Base-by-base conservation (phyloP, 2,329 filamentous ascomycete species). In the Cladosporium austrohemisphaericum region DNA sequence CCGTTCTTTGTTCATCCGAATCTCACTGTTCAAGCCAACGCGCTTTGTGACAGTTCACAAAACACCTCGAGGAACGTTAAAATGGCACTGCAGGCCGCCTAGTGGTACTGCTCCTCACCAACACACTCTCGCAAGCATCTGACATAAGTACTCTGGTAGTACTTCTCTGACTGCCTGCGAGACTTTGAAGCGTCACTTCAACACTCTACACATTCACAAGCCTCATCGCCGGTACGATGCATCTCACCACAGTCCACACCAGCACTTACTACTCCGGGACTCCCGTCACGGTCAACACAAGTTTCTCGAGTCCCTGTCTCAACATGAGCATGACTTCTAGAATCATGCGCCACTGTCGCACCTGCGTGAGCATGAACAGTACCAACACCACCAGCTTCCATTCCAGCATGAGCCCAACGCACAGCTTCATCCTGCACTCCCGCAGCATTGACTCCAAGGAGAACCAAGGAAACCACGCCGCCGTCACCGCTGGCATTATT, bases 91-190 rank as follows among this genome's bases (percentile, higher is more conserved):
- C 13, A 23, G 22, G 9, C 22, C 31, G 4, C 4, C 3, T 16
- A n/a, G 11, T 3, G 19, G n/a, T n/a, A n/a, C n/a, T n/a, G n/a
- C 31, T 45, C 31, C 20, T 31, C 31, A 45, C 25, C 41, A 14
- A 11, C 29, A 19, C 14, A 29, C 29, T 45, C 44, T 23, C 43
- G 37, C 14, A 18, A 35, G 14, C n/a, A 38, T 31, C 11, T 13
- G n/a, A n/a, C n/a, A 31, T 18, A 37, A 31, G 33, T 36, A 23
- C 44, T 47, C 44, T 19, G 44, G 33, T 5, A 47, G 44, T 47
- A 19, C 33, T 26, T 26, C 10, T 9, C n/a, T 6, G 14, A 43
- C 28, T 19, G 23, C 23, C 14, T 6, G 37, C 37, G 9, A 40
- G 28, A 23, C 19, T 23, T 40, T 14, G 31, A 10, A 36, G n/a